phyloP scores from a whole-genome alignment of 2,329 filamentous ascomycete species.

The Hypoxylon sp. region DNA sequence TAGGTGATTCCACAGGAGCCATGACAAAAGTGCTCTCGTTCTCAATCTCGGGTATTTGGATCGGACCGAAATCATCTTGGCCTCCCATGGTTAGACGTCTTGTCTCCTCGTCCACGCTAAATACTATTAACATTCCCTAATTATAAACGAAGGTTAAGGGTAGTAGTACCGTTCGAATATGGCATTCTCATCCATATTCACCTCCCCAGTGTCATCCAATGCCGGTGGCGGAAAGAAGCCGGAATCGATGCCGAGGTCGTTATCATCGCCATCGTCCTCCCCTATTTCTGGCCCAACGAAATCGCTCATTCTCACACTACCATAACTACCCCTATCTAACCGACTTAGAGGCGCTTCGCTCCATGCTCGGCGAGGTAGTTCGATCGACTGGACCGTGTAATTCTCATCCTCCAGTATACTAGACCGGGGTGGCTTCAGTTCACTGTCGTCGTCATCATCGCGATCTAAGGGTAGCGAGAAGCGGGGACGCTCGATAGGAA shows the following conservation, averaged over 20 bases:
- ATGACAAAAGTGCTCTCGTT: conserved; percentile 69
- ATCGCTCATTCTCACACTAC: conserved; percentile 69
- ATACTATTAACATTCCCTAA: conserved; percentile 31
- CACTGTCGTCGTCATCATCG: conserved; percentile 63
- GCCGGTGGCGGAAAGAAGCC: conserved; percentile 68
- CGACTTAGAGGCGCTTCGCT: conserved; percentile 63
- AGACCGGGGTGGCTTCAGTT: conserved; percentile 67
- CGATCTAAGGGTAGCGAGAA: conserved; percentile 69
- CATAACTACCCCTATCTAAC: conserved; percentile 64
- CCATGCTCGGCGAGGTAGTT: conserved; percentile 68
- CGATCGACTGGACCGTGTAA: conserved; percentile 71
- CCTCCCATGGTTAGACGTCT: conserved; percentile 60
- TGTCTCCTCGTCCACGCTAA: conserved; percentile 58
- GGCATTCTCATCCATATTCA: conserved; percentile 57
- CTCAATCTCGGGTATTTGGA: conserved; percentile 64
- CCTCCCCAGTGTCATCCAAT: conserved; percentile 59
- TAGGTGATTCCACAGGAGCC: conserved; percentile 54
- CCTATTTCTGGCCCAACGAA: conserved; percentile 56
- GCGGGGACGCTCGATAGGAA: conserved; percentile 66
- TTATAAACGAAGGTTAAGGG: neutral
- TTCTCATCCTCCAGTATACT: conserved; percentile 72
- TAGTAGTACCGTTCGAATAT: conserved; percentile 61
- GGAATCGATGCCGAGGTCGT: conserved; percentile 63
- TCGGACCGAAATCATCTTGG: conserved; percentile 66
- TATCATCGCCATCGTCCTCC: conserved; percentile 62